Evolutionary conservation across 495 filamentous ascomycete species (phyloP), one percentile per base, ranked within the genome.

Genomic region (Trichoderma parareesei): DNA sequence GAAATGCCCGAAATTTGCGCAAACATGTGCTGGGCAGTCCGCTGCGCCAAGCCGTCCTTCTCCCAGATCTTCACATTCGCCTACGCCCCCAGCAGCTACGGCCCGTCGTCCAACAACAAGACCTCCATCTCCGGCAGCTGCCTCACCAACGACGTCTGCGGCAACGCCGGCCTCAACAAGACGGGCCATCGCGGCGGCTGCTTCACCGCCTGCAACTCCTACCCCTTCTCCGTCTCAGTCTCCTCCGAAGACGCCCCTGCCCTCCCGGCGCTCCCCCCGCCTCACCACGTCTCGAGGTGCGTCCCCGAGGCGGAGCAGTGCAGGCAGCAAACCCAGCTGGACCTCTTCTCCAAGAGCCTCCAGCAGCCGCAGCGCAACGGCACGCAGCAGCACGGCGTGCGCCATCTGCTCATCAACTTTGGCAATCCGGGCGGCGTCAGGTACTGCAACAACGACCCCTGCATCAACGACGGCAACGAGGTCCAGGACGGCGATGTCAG

Each of bases 1-100:
- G 49, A 57, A 57, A 35, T 57, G 49, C 49, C 49, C 49, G 49
- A 57, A 37, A 57, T 57, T 20, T 57, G 49, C 49, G 35, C 49
- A 8, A 57, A 57, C 49, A 57, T 57, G 49, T 57, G 49, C 49
- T 57, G 49, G 49, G 49, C 49, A 27, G 49, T 57, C 20, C 49
- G 49, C 49, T 57, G 49, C 49, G 49, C 49, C 20, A 20, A 57
- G 49, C 49, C 49, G 20, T 57, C 49, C 18, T 57, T 57, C 49
- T 35, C 49, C 7, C 49, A 57, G 14, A 33, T 14, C 20, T 35
- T 57, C 20, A 35, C 49, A 20, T 8, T 57, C 20, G 49, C 33
- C 2, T 27, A 20, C 49, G 4, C 20, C 20, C 3, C 18, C 49
- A 35, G 35, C 49, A 9, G 49, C 8, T n/a, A 13, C 20, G 27